Base-by-base conservation (phyloP, 371 early-diverging fungal genomes). In the Mortierella sp. region DNA sequence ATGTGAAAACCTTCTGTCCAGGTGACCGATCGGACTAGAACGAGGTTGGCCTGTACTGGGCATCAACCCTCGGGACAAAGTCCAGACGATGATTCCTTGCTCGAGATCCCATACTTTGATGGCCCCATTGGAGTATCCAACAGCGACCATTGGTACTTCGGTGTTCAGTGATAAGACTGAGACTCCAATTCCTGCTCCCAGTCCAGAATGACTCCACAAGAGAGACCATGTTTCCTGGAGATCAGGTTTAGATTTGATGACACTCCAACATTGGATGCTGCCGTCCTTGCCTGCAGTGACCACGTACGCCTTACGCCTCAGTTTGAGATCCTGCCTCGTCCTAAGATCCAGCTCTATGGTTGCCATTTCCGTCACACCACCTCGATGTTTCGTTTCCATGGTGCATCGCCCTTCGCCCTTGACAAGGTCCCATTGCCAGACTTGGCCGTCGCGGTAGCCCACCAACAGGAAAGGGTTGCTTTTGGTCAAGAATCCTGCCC, bases 51-150 rank as follows among this genome's bases (percentile, higher is more conserved):
- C 58, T 14, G 50, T 13, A 21, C 24, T 18, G 19, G 58, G 10
- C 6, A 30, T 30, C 9, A 34, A 46, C 3, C 76, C 76, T 14
- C 70, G 64, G 18, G 70, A 69, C 2, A 76, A 57, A 10, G 70
- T 69, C 76, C 76, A 76, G 27, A 69, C 54, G 2, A 69, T 62
- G 45, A 61, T 76, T 19, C 76, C 76, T 6, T 69, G 65, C 46
- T 76, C 70, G 10, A 76, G 41, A 58, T 76, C 76, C 76, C 76
- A 76, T 16, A 76, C 47, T 28, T 65, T 69, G 45, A 76, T 69
- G 4, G 76, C 70, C 21, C 76, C 76, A 45, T 64, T 62, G 10
- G 70, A 61, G 41, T 69, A 69, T 39, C 76, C 76, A 7, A 43
- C 47, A 9, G 66, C 62, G 2, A 70, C 61, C 76, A 76, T 76